These are phyloP conservation scores for Parascedosporium putredinis DNA, from an alignment of 2,329 filamentous ascomycete species.

Conservation along the genomic window DNA sequence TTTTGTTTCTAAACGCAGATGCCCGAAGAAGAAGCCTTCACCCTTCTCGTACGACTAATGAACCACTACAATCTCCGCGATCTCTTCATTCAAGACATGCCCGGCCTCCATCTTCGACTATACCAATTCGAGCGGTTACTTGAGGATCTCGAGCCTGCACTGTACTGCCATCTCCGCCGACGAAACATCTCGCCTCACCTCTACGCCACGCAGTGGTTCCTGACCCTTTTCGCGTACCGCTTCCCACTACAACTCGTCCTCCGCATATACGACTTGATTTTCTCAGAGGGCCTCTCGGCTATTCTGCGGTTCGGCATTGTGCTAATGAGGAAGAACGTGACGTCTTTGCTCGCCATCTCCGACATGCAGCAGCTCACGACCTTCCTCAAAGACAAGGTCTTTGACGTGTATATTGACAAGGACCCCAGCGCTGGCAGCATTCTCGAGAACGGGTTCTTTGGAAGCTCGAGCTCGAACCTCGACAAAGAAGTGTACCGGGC, in stretches of 20 bases:
- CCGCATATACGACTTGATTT: conserved; percentile 89
- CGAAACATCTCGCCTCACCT: conserved; percentile 81
- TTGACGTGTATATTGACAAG: conserved; percentile 95
- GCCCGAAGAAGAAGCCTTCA: conserved; percentile 95
- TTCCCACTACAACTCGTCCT: conserved; percentile 94
- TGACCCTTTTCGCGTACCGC: conserved; percentile 95
- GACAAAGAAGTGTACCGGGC: conserved; percentile 96
- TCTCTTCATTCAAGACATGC: conserved; percentile 93
- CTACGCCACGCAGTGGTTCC: conserved; percentile 97
- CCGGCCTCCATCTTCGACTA: conserved; percentile 81
- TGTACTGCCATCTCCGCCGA: conserved; percentile 89
- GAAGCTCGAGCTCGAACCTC: conserved; percentile 73
- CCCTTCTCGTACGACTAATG: conserved; percentile 86
- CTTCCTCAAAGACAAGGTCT: conserved; percentile 87
- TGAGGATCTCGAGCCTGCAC: conserved; percentile 84
- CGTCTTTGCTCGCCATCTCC: conserved; percentile 67
- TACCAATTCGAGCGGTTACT: conserved; percentile 92
- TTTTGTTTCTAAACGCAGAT: conserved; percentile 43
- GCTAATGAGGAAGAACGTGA: conserved; percentile 88
- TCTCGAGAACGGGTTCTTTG: conserved; percentile 94
- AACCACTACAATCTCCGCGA: conserved; percentile 90
- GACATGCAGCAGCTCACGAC: conserved; percentile 85
- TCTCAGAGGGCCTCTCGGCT: conserved; percentile 85
- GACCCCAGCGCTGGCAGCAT: conserved; percentile 86
- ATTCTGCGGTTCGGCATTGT: conserved; percentile 92